Evolutionary conservation across 2,329 filamentous ascomycete species (phyloP).

Genomic region (Aureobasidium subglaciale): DNA sequence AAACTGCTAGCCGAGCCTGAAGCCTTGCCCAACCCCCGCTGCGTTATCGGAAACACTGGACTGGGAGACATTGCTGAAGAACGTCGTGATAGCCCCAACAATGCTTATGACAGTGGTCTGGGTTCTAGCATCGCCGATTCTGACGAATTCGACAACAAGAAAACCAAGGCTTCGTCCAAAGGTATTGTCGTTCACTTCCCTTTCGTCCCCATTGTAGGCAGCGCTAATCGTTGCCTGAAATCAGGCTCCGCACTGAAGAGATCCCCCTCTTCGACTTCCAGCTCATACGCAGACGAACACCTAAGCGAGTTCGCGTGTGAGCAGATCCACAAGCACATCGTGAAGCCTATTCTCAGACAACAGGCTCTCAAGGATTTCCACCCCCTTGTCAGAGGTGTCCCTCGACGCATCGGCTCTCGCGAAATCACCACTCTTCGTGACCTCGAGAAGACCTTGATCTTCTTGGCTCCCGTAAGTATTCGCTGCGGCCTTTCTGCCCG

Average conservation of each 20-base stretch:
- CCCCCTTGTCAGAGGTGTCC: slow-evolving; percentile 69
- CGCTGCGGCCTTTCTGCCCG: slow-evolving; percentile 41
- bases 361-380: slow-evolving; percentile 71
- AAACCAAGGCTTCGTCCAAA: slow-evolving; percentile 3
- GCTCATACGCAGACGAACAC: slow-evolving; percentile 45
- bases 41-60: slow-evolving; percentile 34
- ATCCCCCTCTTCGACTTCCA: slow-evolving; percentile 1
- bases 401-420: slow-evolving; percentile 70
- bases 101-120: slow-evolving; percentile 80
- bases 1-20: slow-evolving; percentile 42
- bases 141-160: slow-evolving; percentile 22
- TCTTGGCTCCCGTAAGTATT: slow-evolving; percentile 85
- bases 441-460: slow-evolving; percentile 86
- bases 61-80: slow-evolving; percentile 31
- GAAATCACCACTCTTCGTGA: slow-evolving; percentile 88
- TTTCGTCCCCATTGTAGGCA: slow-evolving; percentile 1
- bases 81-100: slow-evolving; percentile 51
- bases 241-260: slow-evolving; percentile 7
- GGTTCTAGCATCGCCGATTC: slow-evolving; percentile 64
- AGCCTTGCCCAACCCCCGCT: slow-evolving; percentile 42
- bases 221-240: slow-evolving; percentile 12
- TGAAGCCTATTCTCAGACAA: slow-evolving; percentile 71
- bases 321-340: slow-evolving; percentile 71
- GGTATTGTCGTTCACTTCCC: slow-evolving; percentile 17
- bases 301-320: slow-evolving; percentile 64